Evolutionary conservation across 169 alveolate genomes (phyloP).

Genomic region (Cryptosporidium baileyi): DNA sequence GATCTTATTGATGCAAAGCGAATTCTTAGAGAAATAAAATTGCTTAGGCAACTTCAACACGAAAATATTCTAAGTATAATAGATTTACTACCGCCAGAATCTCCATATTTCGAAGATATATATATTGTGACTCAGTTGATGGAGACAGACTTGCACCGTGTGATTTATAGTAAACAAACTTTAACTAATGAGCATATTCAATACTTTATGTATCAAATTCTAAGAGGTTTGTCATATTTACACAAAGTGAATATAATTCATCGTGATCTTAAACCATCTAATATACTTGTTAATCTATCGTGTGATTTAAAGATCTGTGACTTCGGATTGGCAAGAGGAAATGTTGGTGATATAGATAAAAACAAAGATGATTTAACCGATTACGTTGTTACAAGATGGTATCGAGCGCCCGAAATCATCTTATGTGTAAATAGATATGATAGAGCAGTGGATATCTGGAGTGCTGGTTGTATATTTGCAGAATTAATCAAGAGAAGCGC

Average conservation of each 20-base stretch:
- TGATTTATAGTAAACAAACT: constrained; percentile 87
- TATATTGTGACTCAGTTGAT: constrained; percentile 89
- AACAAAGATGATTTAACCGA: constrained; percentile 76
- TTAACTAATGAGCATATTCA: constrained; percentile 91
- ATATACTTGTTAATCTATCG: constrained; percentile 80
- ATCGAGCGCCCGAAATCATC: constrained; percentile 93
- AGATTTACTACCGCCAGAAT: constrained; percentile 83
- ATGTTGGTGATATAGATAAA: constrained; percentile 70
- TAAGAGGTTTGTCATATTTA: constrained; percentile 83
- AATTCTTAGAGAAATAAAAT: constrained; percentile 87
- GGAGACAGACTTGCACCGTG: constrained; percentile 92
- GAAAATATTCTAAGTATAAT: constrained; percentile 82
- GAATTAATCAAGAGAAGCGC: constrained; percentile 89
- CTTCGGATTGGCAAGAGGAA: constrained; percentile 87
- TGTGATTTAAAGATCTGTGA: constrained; percentile 88
- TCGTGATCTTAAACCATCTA: constrained; percentile 85
- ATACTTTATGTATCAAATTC: constrained; percentile 84
- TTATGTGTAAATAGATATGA: constrained; percentile 85
- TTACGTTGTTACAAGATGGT: constrained; percentile 92
- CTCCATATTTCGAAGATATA: constrained; percentile 84
- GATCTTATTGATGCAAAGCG: constrained; percentile 89
- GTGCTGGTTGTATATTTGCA: constrained; percentile 93
- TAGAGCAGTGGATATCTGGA: constrained; percentile 92
- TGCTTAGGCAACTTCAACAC: constrained; percentile 79
- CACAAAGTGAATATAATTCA: constrained; percentile 87